Conservation (phyloP, 768 basidiomycete genomes). For the Leccinum sublutescens region DNA sequence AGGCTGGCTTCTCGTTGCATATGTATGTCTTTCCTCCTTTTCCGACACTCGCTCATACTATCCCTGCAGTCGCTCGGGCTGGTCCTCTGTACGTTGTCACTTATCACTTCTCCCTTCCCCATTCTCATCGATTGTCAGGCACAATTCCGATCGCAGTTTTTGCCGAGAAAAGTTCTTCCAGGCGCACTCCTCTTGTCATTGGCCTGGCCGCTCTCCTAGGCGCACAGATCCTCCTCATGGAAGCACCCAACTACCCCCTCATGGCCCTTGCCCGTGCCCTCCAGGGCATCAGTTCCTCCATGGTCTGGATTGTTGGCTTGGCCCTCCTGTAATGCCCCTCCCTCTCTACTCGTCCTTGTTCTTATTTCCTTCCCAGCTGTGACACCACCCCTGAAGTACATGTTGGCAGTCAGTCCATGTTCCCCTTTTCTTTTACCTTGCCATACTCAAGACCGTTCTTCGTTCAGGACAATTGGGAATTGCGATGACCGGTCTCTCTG, state of each 20-base stretch:
- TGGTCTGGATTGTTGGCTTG: constrained; percentile 62
- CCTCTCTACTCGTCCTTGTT: background rate
- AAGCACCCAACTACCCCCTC: constrained; percentile 52
- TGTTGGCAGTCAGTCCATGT: constrained; percentile 44
- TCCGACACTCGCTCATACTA: background rate
- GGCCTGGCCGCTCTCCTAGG: constrained; percentile 51
- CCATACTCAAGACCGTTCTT: background rate
- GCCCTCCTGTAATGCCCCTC: constrained; percentile 48
- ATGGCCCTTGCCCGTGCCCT: constrained; percentile 60
- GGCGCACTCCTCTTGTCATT: constrained; percentile 47
- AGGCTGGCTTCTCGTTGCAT: constrained; percentile 63
- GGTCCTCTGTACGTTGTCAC: constrained; percentile 43
- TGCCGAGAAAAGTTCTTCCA: constrained; percentile 48
- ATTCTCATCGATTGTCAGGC: constrained; percentile 32
- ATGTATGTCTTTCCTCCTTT: constrained; percentile 36
- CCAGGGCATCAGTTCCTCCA: constrained; percentile 58
- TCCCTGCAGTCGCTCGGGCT: constrained; percentile 51
- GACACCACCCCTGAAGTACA: constrained; percentile 50
- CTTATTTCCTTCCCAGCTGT: constrained; percentile 40
- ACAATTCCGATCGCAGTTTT: constrained; percentile 58
- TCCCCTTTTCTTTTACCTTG: background rate
- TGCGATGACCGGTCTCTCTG: constrained; percentile 55
- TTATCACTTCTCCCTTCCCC: background rate
- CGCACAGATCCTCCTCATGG: constrained; percentile 62
- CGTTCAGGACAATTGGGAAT: constrained; percentile 55